A percentile compares a stretch with the other conserved stretches of the same genome.
These are phyloP conservation scores for Rutstroemia sp. DNA, from an alignment of 2,329 filamentous ascomycete species.

Conservation along the genomic window DNA sequence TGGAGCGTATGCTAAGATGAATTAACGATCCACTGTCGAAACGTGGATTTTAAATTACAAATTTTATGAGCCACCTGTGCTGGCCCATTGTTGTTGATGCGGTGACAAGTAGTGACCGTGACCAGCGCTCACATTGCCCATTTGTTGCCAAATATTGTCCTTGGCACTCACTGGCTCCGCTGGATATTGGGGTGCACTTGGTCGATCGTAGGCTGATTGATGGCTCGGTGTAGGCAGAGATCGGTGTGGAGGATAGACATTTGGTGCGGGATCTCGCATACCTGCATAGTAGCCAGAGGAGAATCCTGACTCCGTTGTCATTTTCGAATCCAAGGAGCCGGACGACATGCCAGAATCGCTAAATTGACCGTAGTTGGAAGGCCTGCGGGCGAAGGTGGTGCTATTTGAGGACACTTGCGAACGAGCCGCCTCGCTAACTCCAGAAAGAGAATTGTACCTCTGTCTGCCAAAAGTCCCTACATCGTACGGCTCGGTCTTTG, in stretches of 20 bases:
- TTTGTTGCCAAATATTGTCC: conserved; percentile 2
- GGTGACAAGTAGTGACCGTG: conserved; percentile 24
- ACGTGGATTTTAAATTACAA: too few relatives aligned
- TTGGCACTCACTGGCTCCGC: too few relatives aligned
- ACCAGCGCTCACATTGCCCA: conserved; percentile 23
- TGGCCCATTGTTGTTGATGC: conserved; percentile 25
- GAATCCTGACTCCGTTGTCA: conserved; percentile 24
- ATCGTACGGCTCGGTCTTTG: conserved; percentile 22
- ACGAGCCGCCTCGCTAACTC: too few relatives aligned
- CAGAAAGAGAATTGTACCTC: conserved; percentile 22
- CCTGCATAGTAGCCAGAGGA: conserved; percentile 21
- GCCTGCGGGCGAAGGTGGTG: conserved; percentile 10
- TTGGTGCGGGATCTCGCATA: conserved; percentile 12
- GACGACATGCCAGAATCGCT: conserved; percentile 20
- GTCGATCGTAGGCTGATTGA: neutral
- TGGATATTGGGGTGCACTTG: neutral
- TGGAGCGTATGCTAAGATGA: too few relatives aligned
- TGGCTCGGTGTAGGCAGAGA: neutral
- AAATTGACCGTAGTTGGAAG: conserved; percentile 19
- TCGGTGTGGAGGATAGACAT: neutral
- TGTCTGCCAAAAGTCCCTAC: conserved; percentile 15
- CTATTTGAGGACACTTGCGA: conserved; percentile 6
- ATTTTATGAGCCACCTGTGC: conserved; percentile 18
- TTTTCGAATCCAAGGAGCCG: conserved; percentile 20
- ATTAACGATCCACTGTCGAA: too few relatives aligned